Percentiles rank a stretch among this genome's conserved stretches.
phyloP scores from a whole-genome alignment of 371 early-diverging fungal genomes.

The Zopfochytrium polystomum region DNA sequence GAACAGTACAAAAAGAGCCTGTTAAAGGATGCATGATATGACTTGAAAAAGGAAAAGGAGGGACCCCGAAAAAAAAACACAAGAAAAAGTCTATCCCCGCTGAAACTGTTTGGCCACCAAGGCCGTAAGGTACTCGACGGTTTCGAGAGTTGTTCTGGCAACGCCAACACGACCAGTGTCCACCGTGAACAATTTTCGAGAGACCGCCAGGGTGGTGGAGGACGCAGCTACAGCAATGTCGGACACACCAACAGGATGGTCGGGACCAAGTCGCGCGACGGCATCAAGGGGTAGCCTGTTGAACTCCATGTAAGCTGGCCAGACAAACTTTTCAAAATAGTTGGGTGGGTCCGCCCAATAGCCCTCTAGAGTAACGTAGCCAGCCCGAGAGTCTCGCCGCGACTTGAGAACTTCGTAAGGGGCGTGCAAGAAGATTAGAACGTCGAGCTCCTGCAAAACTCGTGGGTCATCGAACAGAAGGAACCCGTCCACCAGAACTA shows the following conservation, averaged over 20 bases:
- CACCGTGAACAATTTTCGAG: too few relatives aligned
- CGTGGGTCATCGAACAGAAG: constrained; percentile 55
- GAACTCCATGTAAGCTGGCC: constrained; percentile 69
- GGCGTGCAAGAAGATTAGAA: constrained; percentile 63
- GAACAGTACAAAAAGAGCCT: constrained; percentile 39
- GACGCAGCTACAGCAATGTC: not conserved
- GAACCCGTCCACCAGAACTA: constrained; percentile 81
- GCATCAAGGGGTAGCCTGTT: constrained; percentile 39
- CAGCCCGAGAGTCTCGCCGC: constrained; percentile 65
- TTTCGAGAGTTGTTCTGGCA: not conserved
- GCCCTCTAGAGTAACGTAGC: constrained; percentile 78
- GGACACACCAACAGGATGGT: not conserved
- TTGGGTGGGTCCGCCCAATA: constrained; percentile 78
- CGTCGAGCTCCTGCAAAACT: constrained; percentile 51
- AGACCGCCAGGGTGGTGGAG: not conserved
- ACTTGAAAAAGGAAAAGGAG: too few relatives aligned
- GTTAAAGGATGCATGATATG: constrained; percentile 10
- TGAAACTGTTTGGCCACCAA: not conserved
- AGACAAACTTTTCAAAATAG: constrained; percentile 80
- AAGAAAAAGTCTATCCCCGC: too few relatives aligned
- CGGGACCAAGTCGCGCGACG: not conserved
- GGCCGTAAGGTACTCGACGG: not conserved
- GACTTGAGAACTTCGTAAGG: constrained; percentile 58
- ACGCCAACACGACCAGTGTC: not conserved
- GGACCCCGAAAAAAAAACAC: too few relatives aligned